Base-by-base conservation (phyloP, 345 rosid genomes). In the Eucalyptus regnans region DNA sequence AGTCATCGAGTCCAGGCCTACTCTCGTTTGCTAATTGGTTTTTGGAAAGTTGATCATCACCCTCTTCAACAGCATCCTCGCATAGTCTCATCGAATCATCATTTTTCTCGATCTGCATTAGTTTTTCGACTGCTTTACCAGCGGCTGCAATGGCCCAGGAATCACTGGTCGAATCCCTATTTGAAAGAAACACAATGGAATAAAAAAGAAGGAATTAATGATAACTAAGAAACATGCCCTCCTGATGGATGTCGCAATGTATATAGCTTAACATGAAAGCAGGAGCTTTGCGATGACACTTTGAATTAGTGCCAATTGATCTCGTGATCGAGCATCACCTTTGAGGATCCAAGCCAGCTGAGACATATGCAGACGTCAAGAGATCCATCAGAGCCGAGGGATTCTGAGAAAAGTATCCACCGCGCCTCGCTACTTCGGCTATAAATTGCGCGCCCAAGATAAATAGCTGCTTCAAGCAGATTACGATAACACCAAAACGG, bases 381-480 rank as follows among this genome's bases (percentile, higher is more conserved):
- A 92, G 93, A 51, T 66, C 80, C 48, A 18, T 87, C 80, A 92
- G 94, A 90, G 89, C 87, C 87, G 88, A 48, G 71, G 96, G 94
- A 25, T 89, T 76, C 44, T 92, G 66, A 18, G 90, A 87, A 88
- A 94, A 95, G 93, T 93, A 95, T 89, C 92, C 93, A 60, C 92
- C 94, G n/a, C 66, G 86, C 68, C 56, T 92, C 22, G 93, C 89
- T 9, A 93, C 90, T 91, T 93, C 95, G 87, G 56, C 87, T 46
- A 94, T 91, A 89, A 95, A 95, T 91, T 93, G 90, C 85, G 91
- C 56, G 83, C 93, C 96, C 91, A 94, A 85, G 81, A 93, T 91
- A 88, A 94, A 92, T 93, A 93, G 92, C 83, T 76, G 83, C 48
- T 76, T 76, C 83, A 76, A 76, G 83, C 48, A 76, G 83, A 76